Evolutionary conservation across 805 yeast genomes (phyloP).

Genomic region (Monosporozyma siamensis): DNA sequence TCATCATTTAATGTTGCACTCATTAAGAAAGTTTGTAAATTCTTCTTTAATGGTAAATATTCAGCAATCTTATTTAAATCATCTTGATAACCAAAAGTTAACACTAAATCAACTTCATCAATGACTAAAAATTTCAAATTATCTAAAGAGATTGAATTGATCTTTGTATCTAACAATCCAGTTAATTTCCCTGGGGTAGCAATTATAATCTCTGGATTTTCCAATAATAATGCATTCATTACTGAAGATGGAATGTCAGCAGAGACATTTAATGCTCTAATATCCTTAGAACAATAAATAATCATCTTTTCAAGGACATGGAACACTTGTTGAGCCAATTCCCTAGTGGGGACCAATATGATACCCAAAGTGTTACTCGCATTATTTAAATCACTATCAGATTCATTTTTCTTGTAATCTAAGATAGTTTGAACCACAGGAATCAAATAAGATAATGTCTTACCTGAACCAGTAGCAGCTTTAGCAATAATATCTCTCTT

Average conservation of each 20-base stretch:
- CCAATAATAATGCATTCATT: conserved; percentile 56
- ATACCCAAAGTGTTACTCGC: conserved; percentile 42
- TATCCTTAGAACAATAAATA: conserved; percentile 57
- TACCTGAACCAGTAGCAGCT: conserved; percentile 94
- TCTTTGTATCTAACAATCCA: conserved; percentile 39
- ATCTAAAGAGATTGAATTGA: conserved; percentile 41
- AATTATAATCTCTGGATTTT: conserved; percentile 70
- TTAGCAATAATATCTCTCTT: conserved; percentile 87
- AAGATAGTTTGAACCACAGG: conserved; percentile 79
- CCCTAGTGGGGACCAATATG: conserved; percentile 87
- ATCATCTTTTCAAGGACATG: conserved; percentile 61
- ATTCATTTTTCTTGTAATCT: conserved; percentile 30
- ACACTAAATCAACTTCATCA: conserved; percentile 89
- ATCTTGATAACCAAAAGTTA: conserved; percentile 84
- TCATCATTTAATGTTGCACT: conserved; percentile 92
- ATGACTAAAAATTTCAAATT: conserved; percentile 64
- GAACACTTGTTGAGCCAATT: conserved; percentile 77
- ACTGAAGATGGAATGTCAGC: conserved; percentile 61
- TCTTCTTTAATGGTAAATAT: conserved; percentile 60
- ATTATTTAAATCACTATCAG: conserved; percentile 10
- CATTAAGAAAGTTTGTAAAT: conserved; percentile 85
- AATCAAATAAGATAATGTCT: conserved; percentile 81
- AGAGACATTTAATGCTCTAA: conserved; percentile 56
- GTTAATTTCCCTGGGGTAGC: conserved; percentile 81
- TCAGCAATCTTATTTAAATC: conserved; percentile 63